phyloP scores from a whole-genome alignment of 345 rosid genomes.

The Euphorbia tirucalli region DNA sequence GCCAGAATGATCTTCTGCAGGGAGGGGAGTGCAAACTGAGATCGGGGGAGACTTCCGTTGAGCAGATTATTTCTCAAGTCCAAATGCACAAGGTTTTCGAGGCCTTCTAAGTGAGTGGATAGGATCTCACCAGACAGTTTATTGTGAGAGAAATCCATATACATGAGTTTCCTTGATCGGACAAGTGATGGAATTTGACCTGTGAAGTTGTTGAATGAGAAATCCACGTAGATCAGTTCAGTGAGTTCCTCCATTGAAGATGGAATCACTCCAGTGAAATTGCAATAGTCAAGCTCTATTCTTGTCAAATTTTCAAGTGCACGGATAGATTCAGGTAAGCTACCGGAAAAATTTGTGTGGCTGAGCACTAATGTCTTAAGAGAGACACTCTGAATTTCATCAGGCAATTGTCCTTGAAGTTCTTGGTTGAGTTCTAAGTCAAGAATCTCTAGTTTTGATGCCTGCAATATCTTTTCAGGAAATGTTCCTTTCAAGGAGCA shows the following conservation, averaged over 20 bases:
- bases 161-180: constrained; percentile 21
- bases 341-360: constrained; percentile 29
- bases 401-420: constrained; percentile 31
- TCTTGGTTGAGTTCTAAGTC: constrained; percentile 17
- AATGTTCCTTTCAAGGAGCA: constrained; percentile 27
- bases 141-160: constrained; percentile 34
- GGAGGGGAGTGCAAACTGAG: constrained; percentile 19
- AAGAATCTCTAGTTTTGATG: constrained; percentile 27
- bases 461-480: constrained; percentile 28
- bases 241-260: constrained; percentile 21
- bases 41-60: constrained; percentile 32
- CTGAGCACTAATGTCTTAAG: constrained; percentile 25
- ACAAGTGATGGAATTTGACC: constrained; percentile 36
- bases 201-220: constrained; percentile 32
- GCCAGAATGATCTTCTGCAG: constrained; percentile 25
- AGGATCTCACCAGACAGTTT: constrained; percentile 29
- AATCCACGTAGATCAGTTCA: constrained; percentile 26
- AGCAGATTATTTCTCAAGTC: constrained; percentile 33
- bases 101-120: constrained; percentile 19
- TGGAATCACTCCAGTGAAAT: constrained; percentile 33
- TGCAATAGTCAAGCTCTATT: constrained; percentile 17
- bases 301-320: constrained; percentile 18
- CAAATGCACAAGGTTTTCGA: constrained; percentile 29
- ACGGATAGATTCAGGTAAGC: constrained; percentile 36
- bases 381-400: constrained; percentile 9